Evolutionary conservation across 2,329 filamentous ascomycete genomes (phyloP), one percentile per base, ranked within the genome.

Genomic region (Exophiala sideris): DNA sequence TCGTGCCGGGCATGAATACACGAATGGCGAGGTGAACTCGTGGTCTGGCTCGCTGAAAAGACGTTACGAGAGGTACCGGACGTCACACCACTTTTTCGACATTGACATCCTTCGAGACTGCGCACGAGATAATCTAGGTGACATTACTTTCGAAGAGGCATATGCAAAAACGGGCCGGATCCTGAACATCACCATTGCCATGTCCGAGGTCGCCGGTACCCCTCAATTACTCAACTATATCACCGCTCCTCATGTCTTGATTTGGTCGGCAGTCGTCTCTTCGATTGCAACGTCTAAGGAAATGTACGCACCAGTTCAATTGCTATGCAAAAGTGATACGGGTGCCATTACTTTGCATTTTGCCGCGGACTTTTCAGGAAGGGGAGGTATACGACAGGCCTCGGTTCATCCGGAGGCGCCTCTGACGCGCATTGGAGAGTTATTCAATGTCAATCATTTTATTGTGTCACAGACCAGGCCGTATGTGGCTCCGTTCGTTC

Each of bases 391-490:
- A 12, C 42, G 41, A 40, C 52, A 39, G 45, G 53, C 52, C 85
- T 96, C 91, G 0, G 89, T 97, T 14, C 91, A 96, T 67, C 94
- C 94, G 54, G 92, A 97, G 69, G 76, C 96, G 2, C 92, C 92
- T 1, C 95, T 95, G 83, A 91, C 87, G 16, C 83, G 89, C 1
- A 78, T 97, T 11, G 85, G 91, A 1, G 91, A 96, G 67, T 91
- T 96, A 86, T 96, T 96, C 76, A 96, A 96, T 66, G 91, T 96
- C 67, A 96, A 96, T 66, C 92, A 96, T 68, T 96, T 96, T 67
- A 96, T 97, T 62, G 92, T 96, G n/a, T 96, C 91, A 0, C 92
- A 97, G 68, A 91, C 96, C 45, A 96, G 97, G 65, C 92, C 92
- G 0, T 92, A 97, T 65, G 89, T 96, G 8, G 83, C 94, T 0